A percentile compares a stretch with the other conserved stretches of the same genome.
Conservation (phyloP, 176 grass and related monocot species). For the Juncus effusus region DNA sequence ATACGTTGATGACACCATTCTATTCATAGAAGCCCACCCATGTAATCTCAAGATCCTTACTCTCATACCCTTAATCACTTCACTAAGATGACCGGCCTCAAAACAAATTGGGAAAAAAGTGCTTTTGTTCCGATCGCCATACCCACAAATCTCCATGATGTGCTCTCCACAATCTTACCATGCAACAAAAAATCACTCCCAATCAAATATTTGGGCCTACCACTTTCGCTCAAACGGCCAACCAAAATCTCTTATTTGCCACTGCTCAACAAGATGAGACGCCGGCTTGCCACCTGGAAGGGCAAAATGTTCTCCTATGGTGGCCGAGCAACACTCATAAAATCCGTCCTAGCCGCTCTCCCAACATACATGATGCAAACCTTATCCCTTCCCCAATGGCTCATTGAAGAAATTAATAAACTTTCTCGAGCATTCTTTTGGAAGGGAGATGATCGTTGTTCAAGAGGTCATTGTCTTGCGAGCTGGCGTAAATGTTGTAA, state of each 20-base stretch:
- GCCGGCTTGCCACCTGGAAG: not conserved
- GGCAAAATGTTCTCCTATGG: not conserved
- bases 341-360: not conserved
- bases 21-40: not conserved
- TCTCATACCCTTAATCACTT: not conserved
- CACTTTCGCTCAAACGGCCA: not conserved
- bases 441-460: not conserved
- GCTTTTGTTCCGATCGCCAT: not conserved
- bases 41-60: not conserved
- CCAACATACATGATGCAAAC: not conserved
- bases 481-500: not conserved
- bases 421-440: not conserved
- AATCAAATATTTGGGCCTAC: not conserved
- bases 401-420: not conserved
- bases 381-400: not conserved
- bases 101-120: not conserved
- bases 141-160: too few species aligned
- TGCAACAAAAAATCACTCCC: not conserved
- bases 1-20: not conserved
- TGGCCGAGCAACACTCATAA: not conserved
- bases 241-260: not conserved
- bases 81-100: not conserved
- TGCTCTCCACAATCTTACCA: not conserved
- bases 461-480: not conserved
- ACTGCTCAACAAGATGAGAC: not conserved